Base-by-base conservation (phyloP, 768 basidiomycete species). In the Mycena galopus region DNA sequence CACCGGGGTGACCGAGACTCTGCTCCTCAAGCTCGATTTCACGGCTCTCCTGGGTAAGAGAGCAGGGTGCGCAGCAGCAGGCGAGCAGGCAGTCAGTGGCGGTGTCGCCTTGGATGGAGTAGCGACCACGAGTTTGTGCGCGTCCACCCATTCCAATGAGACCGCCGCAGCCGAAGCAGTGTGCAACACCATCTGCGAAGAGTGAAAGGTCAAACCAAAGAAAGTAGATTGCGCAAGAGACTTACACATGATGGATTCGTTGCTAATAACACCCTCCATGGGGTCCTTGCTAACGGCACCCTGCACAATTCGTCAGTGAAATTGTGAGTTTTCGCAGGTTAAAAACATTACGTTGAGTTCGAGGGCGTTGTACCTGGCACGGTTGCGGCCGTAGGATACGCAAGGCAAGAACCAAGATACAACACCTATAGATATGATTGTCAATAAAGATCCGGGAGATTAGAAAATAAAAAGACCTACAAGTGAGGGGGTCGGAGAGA, bases 1-100 rank as follows among this genome's bases (percentile, higher is more conserved):
- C 74, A 8, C 74, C 74, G 53, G 74, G 64, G 33, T 75, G 73
- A 11, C 71, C 67, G 39, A 78, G 72, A 42, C 76, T 80, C 47
- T 75, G 67, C 77, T 86, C 86, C 73, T 87, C 86, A 35, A 82
- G 72, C 64, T 79, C 79, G 27, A 86, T 70, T 71, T 86, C 85
- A 29, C 80, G 77, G 67, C 79, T 81, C 72, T 85, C 85, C 73
- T 86, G 85, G 2, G 81, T 78, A 42, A 86, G 81, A 25, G 78
- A 81, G 73, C 86, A 87, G 19, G 85, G 79, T 0, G 78, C 79
- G 77, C 85, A 86, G 77, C 77, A 86, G 59, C 79, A 77, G 16
- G 80, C 77, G 16, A 79, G 72, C 10, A 77, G 66, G 68, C 78
- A 85, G 69, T 86, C 86, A 21, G 75, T 77, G 47, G 73, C 51